Percentiles rank a stretch among this genome's conserved stretches.
Conservation (phyloP, 371 early-diverging fungal species). For the Syncephalis fuscata region DNA sequence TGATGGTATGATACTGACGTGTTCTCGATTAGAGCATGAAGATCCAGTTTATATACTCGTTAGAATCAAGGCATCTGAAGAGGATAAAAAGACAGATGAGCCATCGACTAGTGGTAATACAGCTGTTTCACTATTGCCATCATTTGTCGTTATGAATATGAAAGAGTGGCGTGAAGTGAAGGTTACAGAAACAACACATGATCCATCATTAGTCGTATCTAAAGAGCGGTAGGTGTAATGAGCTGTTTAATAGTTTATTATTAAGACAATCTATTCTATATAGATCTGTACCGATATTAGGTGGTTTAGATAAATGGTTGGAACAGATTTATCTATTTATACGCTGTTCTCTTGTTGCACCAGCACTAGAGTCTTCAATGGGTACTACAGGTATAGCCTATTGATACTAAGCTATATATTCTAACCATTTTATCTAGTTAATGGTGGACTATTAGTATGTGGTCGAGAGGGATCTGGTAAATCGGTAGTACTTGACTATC, state of each 20-base stretch:
- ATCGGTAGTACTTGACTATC: conserved; percentile 38
- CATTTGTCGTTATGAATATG: no score
- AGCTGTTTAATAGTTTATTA: neutral
- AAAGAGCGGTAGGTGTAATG: neutral
- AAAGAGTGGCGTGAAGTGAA: no score
- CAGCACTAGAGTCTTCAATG: neutral
- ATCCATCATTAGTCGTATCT: no score
- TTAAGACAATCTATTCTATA: neutral
- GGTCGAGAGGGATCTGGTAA: conserved; percentile 84
- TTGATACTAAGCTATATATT: neutral
- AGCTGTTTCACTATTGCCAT: no score
- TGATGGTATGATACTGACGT: no score
- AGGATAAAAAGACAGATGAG: no score
- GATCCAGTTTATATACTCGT: no score
- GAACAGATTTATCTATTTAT: neutral
- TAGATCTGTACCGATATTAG: neutral
- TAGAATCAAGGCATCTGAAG: no score
- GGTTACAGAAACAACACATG: no score
- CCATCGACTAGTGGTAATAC: no score
- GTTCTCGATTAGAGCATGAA: no score
- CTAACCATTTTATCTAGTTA: conserved; percentile 12
- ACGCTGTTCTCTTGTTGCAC: neutral
- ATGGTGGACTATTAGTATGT: conserved; percentile 60
- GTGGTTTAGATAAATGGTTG: neutral
- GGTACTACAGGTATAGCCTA: neutral